Base-by-base conservation (phyloP, 2,329 filamentous ascomycete genomes). In the Paraphaeosphaeria minitans region DNA sequence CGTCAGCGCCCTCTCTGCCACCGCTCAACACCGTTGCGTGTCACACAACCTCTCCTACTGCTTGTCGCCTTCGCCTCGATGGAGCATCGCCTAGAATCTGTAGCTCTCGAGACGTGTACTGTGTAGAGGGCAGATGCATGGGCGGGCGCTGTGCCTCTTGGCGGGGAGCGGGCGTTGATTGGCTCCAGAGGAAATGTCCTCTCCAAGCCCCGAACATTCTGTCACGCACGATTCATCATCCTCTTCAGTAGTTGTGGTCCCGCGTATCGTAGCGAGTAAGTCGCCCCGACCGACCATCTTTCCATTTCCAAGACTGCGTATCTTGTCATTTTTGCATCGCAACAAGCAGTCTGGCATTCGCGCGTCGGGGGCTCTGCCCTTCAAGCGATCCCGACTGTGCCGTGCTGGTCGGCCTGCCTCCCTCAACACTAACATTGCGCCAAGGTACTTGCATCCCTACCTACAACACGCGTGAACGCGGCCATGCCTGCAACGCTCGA, bases 401-500 rank as follows among this genome's bases (percentile, higher is more conserved):
- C n/a, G 19, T 31, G 33, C 33, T 37, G 35, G 22, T 16, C 16
- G 24, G 27, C 45, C 45, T 33, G 14, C 14, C 9, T 48, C n/a
- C 27, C 45, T 45, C 53, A 29, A 22, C 22, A 49, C 53, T 56
- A 48, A 56, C 24, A 16, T 22, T 33, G 45, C 21, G 16, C 2
- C 27, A 56, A 56, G 46, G 31, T 56, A 50, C 12, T 35, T 35
- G 24, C 3, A 50, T n/a, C n/a, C n/a, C n/a, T n/a, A n/a, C n/a
- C n/a, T 24, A 50, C 45, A 8, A 27, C n/a, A 24, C 3, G 19
- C 24, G 41, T 42, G 47, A 19, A 42, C 48, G 42, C 66, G 73
- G 78, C 77, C 66, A 92, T 93, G 90, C 89, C 90, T 69, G 89
- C 91, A 63, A 89, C 92, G 78, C 84, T 92, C 71, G 90, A 93